These are phyloP conservation scores for Penicillium frequentans DNA, from an alignment of 2,329 filamentous ascomycete genomes.

Conservation along the genomic window DNA sequence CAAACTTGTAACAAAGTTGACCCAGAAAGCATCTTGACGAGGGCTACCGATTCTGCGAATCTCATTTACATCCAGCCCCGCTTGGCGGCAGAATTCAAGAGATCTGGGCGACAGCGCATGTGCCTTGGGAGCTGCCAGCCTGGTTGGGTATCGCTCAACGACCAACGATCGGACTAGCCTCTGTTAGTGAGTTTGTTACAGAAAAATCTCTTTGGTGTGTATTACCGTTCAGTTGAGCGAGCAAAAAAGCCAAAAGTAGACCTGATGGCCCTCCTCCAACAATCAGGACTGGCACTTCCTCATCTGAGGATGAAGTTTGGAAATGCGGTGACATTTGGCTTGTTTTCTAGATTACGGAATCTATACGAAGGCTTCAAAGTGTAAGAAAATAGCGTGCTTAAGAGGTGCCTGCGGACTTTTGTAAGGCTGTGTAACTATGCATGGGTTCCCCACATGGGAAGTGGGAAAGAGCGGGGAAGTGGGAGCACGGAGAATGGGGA, in stretches of 20 bases:
- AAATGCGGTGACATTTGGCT: background rate
- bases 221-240: constrained; percentile 32
- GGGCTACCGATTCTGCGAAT: constrained; percentile 22
- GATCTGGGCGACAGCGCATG: constrained; percentile 31
- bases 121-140: constrained; percentile 29
- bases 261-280: constrained; percentile 39
- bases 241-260: constrained; percentile 35
- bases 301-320: background rate
- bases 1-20: constrained; percentile 43
- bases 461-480: constrained; percentile 1
- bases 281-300: constrained; percentile 26
- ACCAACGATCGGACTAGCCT: constrained; percentile 27
- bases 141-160: constrained; percentile 26
- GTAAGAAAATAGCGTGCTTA: background rate
- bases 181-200: background rate
- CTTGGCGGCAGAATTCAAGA: constrained; percentile 30
- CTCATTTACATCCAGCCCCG: constrained; percentile 25
- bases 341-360: background rate
- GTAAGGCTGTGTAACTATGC: background rate
- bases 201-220: background rate
- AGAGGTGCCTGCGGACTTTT: background rate
- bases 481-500: background rate
- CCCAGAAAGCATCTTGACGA: constrained; percentile 39
- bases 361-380: background rate
- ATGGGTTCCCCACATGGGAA: background rate